Evolutionary conservation across 257 asterid species (phyloP).

Genomic region (Solanum neorickii): DNA sequence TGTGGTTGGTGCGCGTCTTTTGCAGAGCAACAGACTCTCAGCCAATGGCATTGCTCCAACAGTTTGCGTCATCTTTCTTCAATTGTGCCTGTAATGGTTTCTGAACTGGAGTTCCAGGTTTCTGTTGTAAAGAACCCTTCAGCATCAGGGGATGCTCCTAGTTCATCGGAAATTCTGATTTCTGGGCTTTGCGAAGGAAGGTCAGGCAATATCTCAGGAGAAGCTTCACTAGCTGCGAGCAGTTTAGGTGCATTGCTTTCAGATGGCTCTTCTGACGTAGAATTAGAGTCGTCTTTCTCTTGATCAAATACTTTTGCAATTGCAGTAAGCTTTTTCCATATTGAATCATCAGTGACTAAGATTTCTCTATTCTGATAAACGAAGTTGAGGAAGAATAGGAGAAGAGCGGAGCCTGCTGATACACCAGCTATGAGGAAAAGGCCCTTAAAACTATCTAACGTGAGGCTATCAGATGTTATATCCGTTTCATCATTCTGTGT

Average conservation of each 20-base stretch:
- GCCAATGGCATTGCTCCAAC: no score
- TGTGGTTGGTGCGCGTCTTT: no score
- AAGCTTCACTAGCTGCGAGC: not conserved
- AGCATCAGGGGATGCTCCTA: conserved; percentile 2
- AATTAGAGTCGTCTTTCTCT: conserved; percentile 1
- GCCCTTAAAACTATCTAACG: conserved; percentile 22
- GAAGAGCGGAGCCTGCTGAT: conserved; percentile 22
- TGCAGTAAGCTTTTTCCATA: conserved; percentile 16
- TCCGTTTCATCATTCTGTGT: not conserved
- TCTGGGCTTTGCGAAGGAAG: conserved; percentile 9
- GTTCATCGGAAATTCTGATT: not conserved
- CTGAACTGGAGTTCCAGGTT: conserved; percentile 18
- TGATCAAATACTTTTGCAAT: conserved; percentile 23
- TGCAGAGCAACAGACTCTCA: no score
- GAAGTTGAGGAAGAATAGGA: conserved; percentile 20
- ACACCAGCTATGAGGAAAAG: conserved; percentile 24
- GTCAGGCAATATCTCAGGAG: not conserved
- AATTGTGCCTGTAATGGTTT: not conserved
- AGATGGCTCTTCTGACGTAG: not conserved
- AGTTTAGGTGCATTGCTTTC: not conserved
- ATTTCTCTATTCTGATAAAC: conserved; percentile 16
- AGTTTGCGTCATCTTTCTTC: not conserved
- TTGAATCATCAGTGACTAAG: conserved; percentile 8
- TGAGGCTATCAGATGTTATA: conserved; percentile 3
- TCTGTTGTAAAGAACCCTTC: conserved; percentile 21